phyloP scores from a whole-genome alignment of 352 stramenopile species.

The Globisporangium solare region DNA sequence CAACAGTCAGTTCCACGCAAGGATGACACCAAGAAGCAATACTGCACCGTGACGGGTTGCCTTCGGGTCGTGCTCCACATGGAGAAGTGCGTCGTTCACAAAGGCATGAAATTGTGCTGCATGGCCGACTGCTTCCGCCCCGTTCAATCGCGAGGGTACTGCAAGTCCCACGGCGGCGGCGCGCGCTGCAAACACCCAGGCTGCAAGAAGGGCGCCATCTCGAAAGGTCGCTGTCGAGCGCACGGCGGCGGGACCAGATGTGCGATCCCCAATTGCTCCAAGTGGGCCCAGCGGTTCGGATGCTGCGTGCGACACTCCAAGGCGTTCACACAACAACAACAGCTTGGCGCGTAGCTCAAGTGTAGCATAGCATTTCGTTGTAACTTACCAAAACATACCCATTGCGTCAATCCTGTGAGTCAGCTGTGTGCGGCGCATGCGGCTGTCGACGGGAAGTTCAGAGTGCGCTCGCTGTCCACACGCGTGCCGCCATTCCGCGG shows the following conservation, averaged over 20 bases:
- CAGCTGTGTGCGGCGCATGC: no score
- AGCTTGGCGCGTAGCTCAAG: neutral
- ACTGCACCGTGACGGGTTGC: constrained; percentile 30
- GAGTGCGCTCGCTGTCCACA: no score
- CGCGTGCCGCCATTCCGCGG: no score
- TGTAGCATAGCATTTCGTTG: neutral
- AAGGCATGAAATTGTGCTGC: constrained; percentile 38
- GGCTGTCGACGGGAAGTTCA: no score
- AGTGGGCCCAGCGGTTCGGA: constrained; percentile 41
- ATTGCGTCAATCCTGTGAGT: no score
- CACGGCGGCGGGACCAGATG: constrained; percentile 55
- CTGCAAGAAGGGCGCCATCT: constrained; percentile 51
- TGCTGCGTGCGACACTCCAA: constrained; percentile 44
- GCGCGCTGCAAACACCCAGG: constrained; percentile 40
- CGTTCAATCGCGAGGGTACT: constrained; percentile 47
- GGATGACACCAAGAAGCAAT: constrained; percentile 5
- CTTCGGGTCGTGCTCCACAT: constrained; percentile 18
- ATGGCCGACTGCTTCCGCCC: constrained; percentile 31
- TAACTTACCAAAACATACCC: neutral
- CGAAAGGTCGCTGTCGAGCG: constrained; percentile 39
- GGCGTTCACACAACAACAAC: constrained; percentile 1
- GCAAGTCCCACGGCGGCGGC: constrained; percentile 58
- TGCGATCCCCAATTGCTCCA: constrained; percentile 31
- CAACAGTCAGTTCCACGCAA: neutral
- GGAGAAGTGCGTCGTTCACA: constrained; percentile 38